These are phyloP conservation scores for Psilocybe azurescens DNA, from an alignment of 768 basidiomycete species.

Conservation along the genomic window DNA sequence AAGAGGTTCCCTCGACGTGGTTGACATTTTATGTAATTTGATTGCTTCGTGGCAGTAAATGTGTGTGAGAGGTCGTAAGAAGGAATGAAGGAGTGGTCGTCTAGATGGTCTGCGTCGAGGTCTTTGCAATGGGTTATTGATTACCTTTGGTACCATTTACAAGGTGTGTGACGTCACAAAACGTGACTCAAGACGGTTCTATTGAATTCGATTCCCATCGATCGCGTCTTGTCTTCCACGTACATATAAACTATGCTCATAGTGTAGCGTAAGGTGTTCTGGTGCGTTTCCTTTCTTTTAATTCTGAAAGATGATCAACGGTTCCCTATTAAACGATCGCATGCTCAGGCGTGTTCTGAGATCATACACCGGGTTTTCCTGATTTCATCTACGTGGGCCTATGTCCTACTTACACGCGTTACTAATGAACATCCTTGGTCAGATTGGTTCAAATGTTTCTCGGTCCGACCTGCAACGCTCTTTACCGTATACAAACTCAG, in stretches of 20 bases:
- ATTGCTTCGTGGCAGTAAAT: constrained; percentile 14
- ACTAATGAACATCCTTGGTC: background rate
- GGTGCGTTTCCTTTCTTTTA: constrained; percentile 28
- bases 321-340: constrained; percentile 71
- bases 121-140: background rate
- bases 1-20: constrained; percentile 60
- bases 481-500: background rate
- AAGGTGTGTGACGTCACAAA: constrained; percentile 20
- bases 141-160: constrained; percentile 11
- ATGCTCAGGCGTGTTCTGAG: constrained; percentile 36
- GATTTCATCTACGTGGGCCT: constrained; percentile 26
- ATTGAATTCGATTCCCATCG: constrained; percentile 22
- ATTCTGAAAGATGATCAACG: constrained; percentile 47
- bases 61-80: background rate
- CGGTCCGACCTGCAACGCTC: constrained; percentile 7
- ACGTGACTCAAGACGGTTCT: constrained; percentile 5
- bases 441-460: background rate
- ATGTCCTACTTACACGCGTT: background rate
- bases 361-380: constrained; percentile 51
- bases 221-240: constrained; percentile 2
- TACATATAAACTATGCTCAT: background rate
- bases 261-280: constrained; percentile 3
- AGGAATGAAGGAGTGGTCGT: constrained; percentile 4
- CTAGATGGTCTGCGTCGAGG: constrained; percentile 9
- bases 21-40: constrained; percentile 54